phyloP scores from a whole-genome alignment of 805 yeast genomes.

The Brettanomyces naardenensis region DNA sequence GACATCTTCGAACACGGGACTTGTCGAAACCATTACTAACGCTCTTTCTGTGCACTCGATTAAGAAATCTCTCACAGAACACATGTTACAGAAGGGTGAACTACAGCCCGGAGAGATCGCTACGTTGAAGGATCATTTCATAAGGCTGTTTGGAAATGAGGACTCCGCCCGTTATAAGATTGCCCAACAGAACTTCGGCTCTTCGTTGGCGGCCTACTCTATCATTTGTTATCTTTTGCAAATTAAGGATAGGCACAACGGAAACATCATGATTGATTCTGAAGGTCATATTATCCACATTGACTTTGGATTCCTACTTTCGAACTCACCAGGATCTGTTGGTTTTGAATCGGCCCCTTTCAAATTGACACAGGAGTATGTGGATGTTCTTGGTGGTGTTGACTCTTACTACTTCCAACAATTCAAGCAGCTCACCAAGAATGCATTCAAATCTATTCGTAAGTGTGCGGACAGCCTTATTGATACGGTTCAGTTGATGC shows the following conservation, averaged over 20 bases:
- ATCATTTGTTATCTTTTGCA: slow-evolving; percentile 84
- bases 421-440: slow-evolving; percentile 58
- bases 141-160: slow-evolving; percentile 63
- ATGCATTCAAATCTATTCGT: slow-evolving; percentile 68
- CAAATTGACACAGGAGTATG: slow-evolving; percentile 82
- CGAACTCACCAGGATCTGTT: slow-evolving; percentile 94
- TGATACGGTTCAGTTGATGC: slow-evolving; percentile 88
- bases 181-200: slow-evolving; percentile 82
- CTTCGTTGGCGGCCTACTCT: slow-evolving; percentile 86
- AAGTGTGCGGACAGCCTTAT: slow-evolving; percentile 67
- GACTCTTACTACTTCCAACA: slow-evolving; percentile 51
- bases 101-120: slow-evolving; percentile 66
- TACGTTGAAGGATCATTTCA: slow-evolving; percentile 72
- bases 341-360: slow-evolving; percentile 98
- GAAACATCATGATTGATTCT: slow-evolving; percentile 92
- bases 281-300: slow-evolving; percentile 94
- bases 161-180: slow-evolving; percentile 45
- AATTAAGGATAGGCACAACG: slow-evolving; percentile 94
- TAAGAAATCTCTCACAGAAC: slow-evolving; percentile 81
- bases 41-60: slow-evolving; percentile 92
- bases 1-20: slow-evolving; percentile 84
- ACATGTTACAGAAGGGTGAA: slow-evolving; percentile 57
- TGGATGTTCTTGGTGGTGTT: slow-evolving; percentile 79
- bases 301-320: slow-evolving; percentile 88
- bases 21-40: slow-evolving; percentile 93